phyloP scores from a whole-genome alignment of 331 rosid genomes.

The Pyracantha coccinea region DNA sequence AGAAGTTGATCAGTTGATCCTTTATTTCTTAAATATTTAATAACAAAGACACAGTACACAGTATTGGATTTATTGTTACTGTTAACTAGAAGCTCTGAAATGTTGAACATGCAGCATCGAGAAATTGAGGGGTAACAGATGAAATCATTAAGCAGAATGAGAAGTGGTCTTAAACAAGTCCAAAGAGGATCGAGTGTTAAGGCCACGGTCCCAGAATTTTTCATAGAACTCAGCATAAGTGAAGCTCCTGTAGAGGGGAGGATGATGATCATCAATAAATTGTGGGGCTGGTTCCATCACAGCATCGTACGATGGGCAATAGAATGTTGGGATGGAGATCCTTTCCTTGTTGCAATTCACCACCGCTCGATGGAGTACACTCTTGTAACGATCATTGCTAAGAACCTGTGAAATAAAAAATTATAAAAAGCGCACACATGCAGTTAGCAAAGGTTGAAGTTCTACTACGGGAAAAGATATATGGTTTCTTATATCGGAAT shows the following conservation, averaged over 20 bases:
- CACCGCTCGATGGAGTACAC: conserved; percentile 47
- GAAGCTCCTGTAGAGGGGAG: conserved; percentile 25
- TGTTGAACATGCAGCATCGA: too few species aligned
- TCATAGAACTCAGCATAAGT: conserved; percentile 30
- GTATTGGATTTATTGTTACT: not conserved
- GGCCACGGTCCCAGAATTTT: conserved; percentile 48
- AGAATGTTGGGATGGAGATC: conserved; percentile 64
- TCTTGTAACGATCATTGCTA: conserved; percentile 53
- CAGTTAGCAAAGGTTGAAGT: too few species aligned
- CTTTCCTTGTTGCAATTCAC: conserved; percentile 49
- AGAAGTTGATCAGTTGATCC: not conserved
- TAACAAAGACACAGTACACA: not conserved
- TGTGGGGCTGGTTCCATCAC: conserved; percentile 36
- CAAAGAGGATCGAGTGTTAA: conserved; percentile 29
- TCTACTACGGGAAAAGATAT: too few species aligned
- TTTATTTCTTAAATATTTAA: not conserved
- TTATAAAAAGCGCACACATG: too few species aligned
- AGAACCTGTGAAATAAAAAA: conserved; percentile 18
- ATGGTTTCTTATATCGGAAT: too few species aligned
- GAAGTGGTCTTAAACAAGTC: conserved; percentile 17
- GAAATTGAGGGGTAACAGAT: not conserved
- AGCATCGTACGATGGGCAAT: conserved; percentile 52
- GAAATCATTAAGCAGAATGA: not conserved
- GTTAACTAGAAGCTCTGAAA: too few species aligned
- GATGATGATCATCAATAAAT: conserved; percentile 16